These are phyloP conservation scores for Phytophthora hybrid DNA, from an alignment of 352 stramenopile genomes.

Conservation along the genomic window DNA sequence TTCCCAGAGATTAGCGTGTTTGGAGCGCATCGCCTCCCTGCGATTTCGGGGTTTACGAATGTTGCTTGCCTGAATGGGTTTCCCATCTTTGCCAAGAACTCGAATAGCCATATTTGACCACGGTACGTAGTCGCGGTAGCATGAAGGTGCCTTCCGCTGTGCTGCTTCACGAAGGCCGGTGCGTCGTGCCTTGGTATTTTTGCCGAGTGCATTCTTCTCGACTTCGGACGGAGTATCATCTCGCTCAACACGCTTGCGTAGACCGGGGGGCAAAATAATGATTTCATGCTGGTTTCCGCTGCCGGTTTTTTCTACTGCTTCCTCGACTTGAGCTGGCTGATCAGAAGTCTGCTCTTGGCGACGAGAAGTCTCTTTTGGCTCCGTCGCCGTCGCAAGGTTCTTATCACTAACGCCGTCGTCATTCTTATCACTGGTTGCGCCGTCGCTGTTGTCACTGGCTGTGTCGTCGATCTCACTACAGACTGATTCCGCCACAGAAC, in stretches of 20 bases:
- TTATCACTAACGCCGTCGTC: no score
- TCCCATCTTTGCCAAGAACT: not conserved
- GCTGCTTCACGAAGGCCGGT: not conserved
- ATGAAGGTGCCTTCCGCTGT: not conserved
- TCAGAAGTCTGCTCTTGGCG: no score
- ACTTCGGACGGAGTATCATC: not conserved
- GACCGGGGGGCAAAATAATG: not conserved
- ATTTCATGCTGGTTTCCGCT: not conserved
- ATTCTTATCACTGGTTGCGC: no score
- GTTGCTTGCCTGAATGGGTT: not conserved
- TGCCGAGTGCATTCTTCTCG: not conserved
- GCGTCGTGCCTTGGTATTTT: not conserved
- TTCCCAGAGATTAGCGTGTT: not conserved
- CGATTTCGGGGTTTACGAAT: not conserved
- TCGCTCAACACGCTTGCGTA: not conserved
- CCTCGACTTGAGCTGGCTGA: no score
- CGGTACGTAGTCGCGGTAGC: conserved; percentile 3
- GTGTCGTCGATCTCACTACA: no score
- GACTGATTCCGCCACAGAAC: no score
- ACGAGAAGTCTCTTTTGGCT: no score
- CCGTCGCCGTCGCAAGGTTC: no score
- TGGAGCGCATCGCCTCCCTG: not conserved
- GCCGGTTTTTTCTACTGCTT: no score
- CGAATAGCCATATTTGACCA: conserved; percentile 1
- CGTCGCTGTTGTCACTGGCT: no score